Percentiles rank a stretch among this genome's conserved stretches.
Evolutionary conservation across 805 yeast species (phyloP).

Genomic region (Monosporozyma siamensis): DNA sequence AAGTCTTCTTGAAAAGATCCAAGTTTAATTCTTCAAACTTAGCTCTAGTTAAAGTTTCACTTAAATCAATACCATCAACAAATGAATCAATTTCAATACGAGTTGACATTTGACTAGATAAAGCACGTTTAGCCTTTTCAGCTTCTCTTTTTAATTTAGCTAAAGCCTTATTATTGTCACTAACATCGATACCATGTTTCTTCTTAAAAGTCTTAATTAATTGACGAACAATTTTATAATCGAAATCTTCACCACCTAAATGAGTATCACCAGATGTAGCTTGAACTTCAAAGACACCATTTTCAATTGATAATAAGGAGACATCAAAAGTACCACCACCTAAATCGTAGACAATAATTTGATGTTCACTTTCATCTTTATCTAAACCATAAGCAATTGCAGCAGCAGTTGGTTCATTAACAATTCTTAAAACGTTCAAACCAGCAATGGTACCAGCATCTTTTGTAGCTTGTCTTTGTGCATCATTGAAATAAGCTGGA

Average conservation of each 20-base stretch:
- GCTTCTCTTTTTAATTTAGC: slow-evolving; percentile 95
- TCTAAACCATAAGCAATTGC: slow-evolving; percentile 95
- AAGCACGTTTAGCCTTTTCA: slow-evolving; percentile 95
- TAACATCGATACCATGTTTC: slow-evolving; percentile 79
- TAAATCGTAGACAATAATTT: slow-evolving; percentile 84
- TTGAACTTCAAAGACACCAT: slow-evolving; percentile 86
- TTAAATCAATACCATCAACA: slow-evolving; percentile 89
- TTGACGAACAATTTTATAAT: slow-evolving; percentile 79
- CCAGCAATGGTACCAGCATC: slow-evolving; percentile 93
- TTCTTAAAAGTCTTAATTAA: slow-evolving; percentile 82
- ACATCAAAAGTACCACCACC: slow-evolving; percentile 99
- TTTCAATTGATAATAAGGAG: slow-evolving; percentile 75
- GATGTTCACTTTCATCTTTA: slow-evolving; percentile 72
- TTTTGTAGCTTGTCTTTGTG: slow-evolving; percentile 90
- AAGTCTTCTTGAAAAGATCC: slow-evolving; percentile 85
- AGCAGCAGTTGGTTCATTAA: slow-evolving; percentile 94
- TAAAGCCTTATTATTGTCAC: slow-evolving; percentile 74
- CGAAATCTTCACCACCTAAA: slow-evolving; percentile 96
- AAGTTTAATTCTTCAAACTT: slow-evolving; percentile 94
- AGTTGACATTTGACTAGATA: slow-evolving; percentile 91
- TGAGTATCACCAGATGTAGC: slow-evolving; percentile 96
- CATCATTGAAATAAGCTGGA: slow-evolving; percentile 89
- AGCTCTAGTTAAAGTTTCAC: slow-evolving; percentile 93
- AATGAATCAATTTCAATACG: slow-evolving; percentile 94
- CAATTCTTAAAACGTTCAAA: slow-evolving; percentile 77